phyloP scores from a whole-genome alignment of 1,284 basidiomycete species.

The Omphalotus olearius region DNA sequence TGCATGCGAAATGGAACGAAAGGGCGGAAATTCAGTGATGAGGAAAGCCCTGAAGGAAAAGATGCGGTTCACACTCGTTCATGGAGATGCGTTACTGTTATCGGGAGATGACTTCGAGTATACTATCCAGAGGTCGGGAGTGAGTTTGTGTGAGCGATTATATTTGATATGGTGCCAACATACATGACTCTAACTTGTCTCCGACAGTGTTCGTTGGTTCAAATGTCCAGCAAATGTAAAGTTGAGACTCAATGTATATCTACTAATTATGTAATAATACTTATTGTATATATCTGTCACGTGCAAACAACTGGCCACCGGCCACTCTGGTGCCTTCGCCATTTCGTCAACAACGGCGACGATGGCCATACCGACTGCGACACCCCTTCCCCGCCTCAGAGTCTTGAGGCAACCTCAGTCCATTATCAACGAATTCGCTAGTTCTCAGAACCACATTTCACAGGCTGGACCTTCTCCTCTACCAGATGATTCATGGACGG shows the following conservation, averaged over 20 bases:
- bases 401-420: constrained; percentile 33
- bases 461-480: constrained; percentile 38
- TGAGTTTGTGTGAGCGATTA: constrained; percentile 18
- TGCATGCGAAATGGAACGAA: background rate
- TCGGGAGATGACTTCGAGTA: constrained; percentile 19
- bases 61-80: constrained; percentile 15
- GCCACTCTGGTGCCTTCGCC: too few species aligned
- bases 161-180: background rate
- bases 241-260: too few species aligned
- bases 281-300: too few species aligned
- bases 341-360: background rate
- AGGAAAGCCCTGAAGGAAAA: constrained; percentile 2
- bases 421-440: constrained; percentile 23
- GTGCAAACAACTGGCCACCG: too few species aligned
- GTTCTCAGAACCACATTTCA: constrained; percentile 24
- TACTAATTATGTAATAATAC: too few species aligned
- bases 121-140: constrained; percentile 17
- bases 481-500: constrained; percentile 27
- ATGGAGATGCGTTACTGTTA: constrained; percentile 18
- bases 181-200: background rate
- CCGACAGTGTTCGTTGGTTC: constrained; percentile 3
- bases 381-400: constrained; percentile 39
- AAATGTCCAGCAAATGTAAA: background rate
- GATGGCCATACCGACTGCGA: constrained; percentile 14
- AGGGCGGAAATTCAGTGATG: background rate